phyloP scores from a whole-genome alignment of 1,284 basidiomycete genomes.

The Lentinula novae-zelandiae region DNA sequence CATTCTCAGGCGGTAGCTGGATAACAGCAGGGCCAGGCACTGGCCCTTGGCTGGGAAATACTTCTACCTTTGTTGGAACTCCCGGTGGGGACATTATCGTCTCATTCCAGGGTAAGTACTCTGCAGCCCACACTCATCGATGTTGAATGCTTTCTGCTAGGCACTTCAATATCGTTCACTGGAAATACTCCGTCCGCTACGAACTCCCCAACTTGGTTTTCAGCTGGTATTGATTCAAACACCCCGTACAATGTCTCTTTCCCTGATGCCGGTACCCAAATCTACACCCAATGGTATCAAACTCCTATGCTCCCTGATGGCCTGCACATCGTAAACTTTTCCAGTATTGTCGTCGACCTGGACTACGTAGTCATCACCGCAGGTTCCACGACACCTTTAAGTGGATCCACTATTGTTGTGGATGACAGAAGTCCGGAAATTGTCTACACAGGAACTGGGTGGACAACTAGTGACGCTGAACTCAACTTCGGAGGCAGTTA shows the following conservation, averaged over 20 bases:
- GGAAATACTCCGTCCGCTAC: conserved; percentile 1
- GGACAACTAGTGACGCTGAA: background rate
- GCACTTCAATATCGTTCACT: background rate
- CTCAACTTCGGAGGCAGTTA: background rate
- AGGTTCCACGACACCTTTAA: conserved; percentile 4
- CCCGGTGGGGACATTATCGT: background rate
- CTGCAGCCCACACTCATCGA: background rate
- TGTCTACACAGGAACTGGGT: background rate
- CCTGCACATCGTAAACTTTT: background rate
- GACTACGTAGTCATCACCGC: conserved; percentile 6
- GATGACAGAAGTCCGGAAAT: background rate
- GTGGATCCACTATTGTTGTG: background rate
- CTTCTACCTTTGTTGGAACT: background rate
- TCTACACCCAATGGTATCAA: conserved; percentile 8
- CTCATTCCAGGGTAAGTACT: background rate
- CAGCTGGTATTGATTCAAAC: background rate
- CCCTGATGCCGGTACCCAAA: background rate
- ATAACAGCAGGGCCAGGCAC: background rate
- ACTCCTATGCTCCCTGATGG: conserved; percentile 1
- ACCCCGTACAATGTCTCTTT: background rate
- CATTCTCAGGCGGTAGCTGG: background rate
- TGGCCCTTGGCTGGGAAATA: conserved; percentile 5
- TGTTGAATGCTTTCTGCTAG: background rate
- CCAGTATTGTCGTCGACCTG: background rate
- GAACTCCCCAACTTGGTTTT: conserved; percentile 1